These are phyloP conservation scores for Salvia splendens DNA, from an alignment of 257 asterid genomes.

Conservation along the genomic window DNA sequence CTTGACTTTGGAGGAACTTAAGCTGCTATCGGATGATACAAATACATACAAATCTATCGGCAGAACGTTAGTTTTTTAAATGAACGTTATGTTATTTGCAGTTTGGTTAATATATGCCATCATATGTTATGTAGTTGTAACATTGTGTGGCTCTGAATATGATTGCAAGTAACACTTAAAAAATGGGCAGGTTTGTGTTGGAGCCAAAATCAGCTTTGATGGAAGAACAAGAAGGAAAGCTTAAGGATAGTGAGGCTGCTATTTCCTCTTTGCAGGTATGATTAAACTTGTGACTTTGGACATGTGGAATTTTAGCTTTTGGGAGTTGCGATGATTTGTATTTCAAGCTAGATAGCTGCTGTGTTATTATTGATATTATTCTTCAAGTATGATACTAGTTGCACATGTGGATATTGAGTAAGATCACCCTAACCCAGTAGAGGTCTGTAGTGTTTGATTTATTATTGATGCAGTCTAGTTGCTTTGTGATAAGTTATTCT, in stretches of 20 bases:
- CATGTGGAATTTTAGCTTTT: slow-evolving; percentile 15
- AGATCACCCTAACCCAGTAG: no score
- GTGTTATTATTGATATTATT: neutral
- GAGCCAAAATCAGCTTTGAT: slow-evolving; percentile 81
- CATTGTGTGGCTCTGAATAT: neutral
- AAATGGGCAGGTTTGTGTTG: slow-evolving; percentile 65
- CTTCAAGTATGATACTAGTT: neutral
- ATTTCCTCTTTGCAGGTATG: slow-evolving; percentile 74
- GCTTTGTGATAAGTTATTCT: no score
- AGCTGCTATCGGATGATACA: slow-evolving; percentile 68
- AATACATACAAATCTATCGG: slow-evolving; percentile 90
- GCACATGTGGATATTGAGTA: no score
- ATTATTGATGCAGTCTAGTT: neutral
- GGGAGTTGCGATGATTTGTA: neutral
- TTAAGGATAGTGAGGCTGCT: slow-evolving; percentile 80
- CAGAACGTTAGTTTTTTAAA: slow-evolving; percentile 47
- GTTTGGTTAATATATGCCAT: neutral
- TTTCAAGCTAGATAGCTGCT: neutral
- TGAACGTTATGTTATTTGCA: slow-evolving; percentile 4
- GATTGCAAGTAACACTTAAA: neutral
- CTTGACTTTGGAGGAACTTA: slow-evolving; percentile 88
- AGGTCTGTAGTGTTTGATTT: no score
- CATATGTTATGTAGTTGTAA: slow-evolving; percentile 11
- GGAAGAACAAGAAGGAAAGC: slow-evolving; percentile 79
- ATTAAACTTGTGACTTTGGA: slow-evolving; percentile 19